Base-by-base conservation (phyloP, 2,329 filamentous ascomycete genomes). In the Trichoderma gracile region DNA sequence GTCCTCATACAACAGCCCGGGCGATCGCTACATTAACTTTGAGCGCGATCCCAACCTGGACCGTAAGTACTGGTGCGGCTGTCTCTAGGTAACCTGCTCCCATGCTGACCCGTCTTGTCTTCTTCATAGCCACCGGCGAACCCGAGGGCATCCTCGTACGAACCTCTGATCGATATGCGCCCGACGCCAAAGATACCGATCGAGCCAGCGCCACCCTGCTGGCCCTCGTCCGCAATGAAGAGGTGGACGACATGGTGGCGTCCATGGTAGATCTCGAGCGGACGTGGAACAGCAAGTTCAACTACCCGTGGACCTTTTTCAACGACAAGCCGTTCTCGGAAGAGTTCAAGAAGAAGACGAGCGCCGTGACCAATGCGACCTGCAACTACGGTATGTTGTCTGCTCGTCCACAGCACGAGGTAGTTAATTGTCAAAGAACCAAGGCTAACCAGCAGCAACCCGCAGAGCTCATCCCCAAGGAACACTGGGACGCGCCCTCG, bases 221-320 rank as follows among this genome's bases (percentile, higher is more conserved):
- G 69, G 90, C 93, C 23, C 85, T 99, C 43, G 95, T 99, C 63
- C 89, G 95, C 67, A 99, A 99, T 73, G 88, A 91, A 74, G 95
- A 99, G 80, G 80, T 97, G 30, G 79, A 87, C 23, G 91, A 89
- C 53, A 90, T 99, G 82, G 81, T 98, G 27, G 86, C 89, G 74
- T 92, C 93, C 27, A 99, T 99, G 92, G 79, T 79, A 63, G 94
- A 99, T 73, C 83, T 99, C 66, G 95, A 99, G 79, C 82, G 90
- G 69, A 98, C 94, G 1, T 99, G 93, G 93, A 99, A 99, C 74
- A 83, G 87, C 82, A 99, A 99, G 75, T 99, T 98, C 86, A 99
- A 99, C 81, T 99, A 99, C 75, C 95, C 95, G 0, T 99, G 95
- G 92, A 97, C 93, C 9, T 99, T 99, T 77, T 96, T 99, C 84